Percentiles rank a stretch among this genome's conserved stretches.
Conservation (phyloP, 2,329 filamentous ascomycete species). For the Scopulariopsis brevicaulis region DNA sequence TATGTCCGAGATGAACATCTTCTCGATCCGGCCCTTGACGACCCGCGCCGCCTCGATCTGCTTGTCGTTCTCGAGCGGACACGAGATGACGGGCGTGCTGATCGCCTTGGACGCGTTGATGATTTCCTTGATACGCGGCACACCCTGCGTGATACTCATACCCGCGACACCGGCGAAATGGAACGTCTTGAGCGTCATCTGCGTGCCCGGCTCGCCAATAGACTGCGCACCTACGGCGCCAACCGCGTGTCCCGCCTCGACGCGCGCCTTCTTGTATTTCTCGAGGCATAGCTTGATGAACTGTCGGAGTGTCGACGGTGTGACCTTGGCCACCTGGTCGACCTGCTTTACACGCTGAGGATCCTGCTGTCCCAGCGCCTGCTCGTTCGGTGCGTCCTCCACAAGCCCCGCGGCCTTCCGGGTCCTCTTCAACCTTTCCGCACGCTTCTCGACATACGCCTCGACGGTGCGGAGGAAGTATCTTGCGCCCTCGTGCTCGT, state of each 20-base stretch:
- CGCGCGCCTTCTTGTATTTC: constrained; percentile 84
- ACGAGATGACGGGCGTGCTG: constrained; percentile 87
- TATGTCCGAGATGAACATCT: constrained; percentile 78
- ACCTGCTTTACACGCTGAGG: constrained; percentile 27
- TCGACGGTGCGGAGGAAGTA: constrained; percentile 72
- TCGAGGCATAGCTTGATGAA: constrained; percentile 77
- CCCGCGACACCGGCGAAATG: constrained; percentile 99
- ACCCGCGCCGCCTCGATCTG: constrained; percentile 74
- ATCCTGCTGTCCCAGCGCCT: constrained; percentile 15
- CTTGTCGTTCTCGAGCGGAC: constrained; percentile 65
- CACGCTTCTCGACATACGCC: constrained; percentile 54
- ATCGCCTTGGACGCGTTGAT: constrained; percentile 96
- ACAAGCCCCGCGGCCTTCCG: constrained; percentile 40
- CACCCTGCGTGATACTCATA: constrained; percentile 99
- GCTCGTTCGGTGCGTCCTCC: not conserved
- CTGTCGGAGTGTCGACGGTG: constrained; percentile 55
- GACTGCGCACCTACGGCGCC: constrained; percentile 95
- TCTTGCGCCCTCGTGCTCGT: constrained; percentile 73
- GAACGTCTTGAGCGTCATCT: constrained; percentile 99
- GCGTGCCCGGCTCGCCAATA: constrained; percentile 94
- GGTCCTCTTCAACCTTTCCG: constrained; percentile 45
- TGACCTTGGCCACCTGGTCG: constrained; percentile 76
- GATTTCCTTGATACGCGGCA: constrained; percentile 99
- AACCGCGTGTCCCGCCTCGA: constrained; percentile 91
- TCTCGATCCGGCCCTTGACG: constrained; percentile 89